A percentile compares a stretch with the other conserved stretches of the same genome.
phyloP scores from a whole-genome alignment of 2,329 filamentous ascomycete species.

The Ophiostoma piceae region DNA sequence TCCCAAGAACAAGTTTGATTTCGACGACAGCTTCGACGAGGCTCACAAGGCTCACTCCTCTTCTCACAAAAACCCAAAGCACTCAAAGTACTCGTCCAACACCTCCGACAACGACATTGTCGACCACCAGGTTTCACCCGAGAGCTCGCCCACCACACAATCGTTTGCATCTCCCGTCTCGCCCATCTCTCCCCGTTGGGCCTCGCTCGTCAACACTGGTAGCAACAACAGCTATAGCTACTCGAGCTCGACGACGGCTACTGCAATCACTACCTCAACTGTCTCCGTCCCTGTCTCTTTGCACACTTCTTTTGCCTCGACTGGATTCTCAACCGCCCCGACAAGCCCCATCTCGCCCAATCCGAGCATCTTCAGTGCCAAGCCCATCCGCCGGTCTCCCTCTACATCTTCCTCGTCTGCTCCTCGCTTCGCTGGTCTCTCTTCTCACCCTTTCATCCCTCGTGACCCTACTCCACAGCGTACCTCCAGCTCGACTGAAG shows the following conservation, averaged over 20 bases:
- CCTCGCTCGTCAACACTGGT: constrained; percentile 36
- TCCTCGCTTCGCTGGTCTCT: constrained; percentile 32
- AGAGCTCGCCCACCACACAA: constrained; percentile 8
- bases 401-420: constrained; percentile 29
- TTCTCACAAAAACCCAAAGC: not conserved
- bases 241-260: constrained; percentile 25
- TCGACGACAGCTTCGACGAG: constrained; percentile 24
- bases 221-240: constrained; percentile 30
- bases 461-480: constrained; percentile 15
- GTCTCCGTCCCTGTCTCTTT: constrained; percentile 17
- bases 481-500: constrained; percentile 21
- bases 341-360: constrained; percentile 24
- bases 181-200: constrained; percentile 43
- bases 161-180: constrained; percentile 33
- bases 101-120: constrained; percentile 14
- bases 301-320: constrained; percentile 23
- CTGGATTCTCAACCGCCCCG: constrained; percentile 24
- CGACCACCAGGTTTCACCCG: constrained; percentile 12
- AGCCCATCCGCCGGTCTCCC: constrained; percentile 25
- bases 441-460: constrained; percentile 31
- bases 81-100: constrained; percentile 18
- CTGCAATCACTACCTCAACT: constrained; percentile 9
- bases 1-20: constrained; percentile 20
- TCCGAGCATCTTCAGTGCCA: constrained; percentile 18
- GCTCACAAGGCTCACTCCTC: constrained; percentile 7